These are phyloP conservation scores for Hypoxylon cercidicola DNA, from an alignment of 495 filamentous ascomycete genomes.

Conservation along the genomic window DNA sequence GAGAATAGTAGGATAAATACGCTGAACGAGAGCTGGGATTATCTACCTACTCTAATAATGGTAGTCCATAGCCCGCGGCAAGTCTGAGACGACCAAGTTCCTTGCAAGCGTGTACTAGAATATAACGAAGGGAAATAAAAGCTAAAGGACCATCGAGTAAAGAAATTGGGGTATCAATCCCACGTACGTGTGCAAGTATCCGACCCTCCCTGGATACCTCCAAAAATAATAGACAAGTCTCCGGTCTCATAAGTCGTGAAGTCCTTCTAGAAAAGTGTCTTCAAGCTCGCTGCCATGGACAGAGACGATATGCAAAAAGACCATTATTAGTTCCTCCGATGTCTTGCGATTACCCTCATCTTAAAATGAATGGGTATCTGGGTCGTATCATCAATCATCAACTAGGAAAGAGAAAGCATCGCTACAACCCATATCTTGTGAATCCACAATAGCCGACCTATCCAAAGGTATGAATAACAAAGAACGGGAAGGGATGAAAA, in stretches of 20 bases:
- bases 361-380: slow-evolving; percentile 50
- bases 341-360: slow-evolving; percentile 51
- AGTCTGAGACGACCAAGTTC: slow-evolving; percentile 22
- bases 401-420: slow-evolving; percentile 38
- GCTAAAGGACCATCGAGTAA: slow-evolving; percentile 13
- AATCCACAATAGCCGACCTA: slow-evolving; percentile 32
- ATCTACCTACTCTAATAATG: slow-evolving; percentile 23
- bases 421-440: slow-evolving; percentile 32
- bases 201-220: slow-evolving; percentile 6
- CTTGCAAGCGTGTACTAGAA: slow-evolving; percentile 39
- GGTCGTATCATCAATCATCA: slow-evolving; percentile 46
- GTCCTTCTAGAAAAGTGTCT: neutral
- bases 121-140: slow-evolving; percentile 30
- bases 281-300: slow-evolving; percentile 16
- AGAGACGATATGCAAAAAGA: slow-evolving; percentile 34
- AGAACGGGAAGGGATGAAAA: slow-evolving; percentile 20
- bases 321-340: slow-evolving; percentile 39
- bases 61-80: slow-evolving; percentile 2
- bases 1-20: neutral
- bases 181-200: slow-evolving; percentile 24
- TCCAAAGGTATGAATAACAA: neutral
- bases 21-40: slow-evolving; percentile 36
- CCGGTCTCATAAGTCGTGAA: slow-evolving; percentile 29
- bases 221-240: slow-evolving; percentile 15
- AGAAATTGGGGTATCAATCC: slow-evolving; percentile 43